Evolutionary conservation across 129 eudicot genomes (phyloP).

Genomic region (Apium graveolens): DNA sequence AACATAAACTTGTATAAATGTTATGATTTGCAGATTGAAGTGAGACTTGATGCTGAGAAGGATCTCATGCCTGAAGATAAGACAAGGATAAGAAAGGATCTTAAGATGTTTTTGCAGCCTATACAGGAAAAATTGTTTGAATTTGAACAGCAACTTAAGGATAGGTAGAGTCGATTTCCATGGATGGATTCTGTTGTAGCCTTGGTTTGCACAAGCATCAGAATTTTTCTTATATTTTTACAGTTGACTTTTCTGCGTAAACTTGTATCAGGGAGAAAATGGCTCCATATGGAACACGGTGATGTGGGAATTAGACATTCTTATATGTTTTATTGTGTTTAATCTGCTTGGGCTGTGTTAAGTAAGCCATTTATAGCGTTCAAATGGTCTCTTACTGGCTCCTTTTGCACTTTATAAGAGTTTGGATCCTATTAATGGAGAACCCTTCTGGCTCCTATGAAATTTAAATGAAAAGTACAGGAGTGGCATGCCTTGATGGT

Average conservation of each 20-base stretch:
- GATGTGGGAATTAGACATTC: neutral
- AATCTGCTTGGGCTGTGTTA: neutral
- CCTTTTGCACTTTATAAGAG: too few relatives aligned
- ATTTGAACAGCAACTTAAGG: constrained; percentile 62
- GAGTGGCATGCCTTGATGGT: too few relatives aligned
- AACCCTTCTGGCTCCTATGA: too few relatives aligned
- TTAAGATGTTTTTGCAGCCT: constrained; percentile 47
- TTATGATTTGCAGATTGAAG: constrained; percentile 29
- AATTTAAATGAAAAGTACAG: too few relatives aligned
- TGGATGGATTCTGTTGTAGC: neutral
- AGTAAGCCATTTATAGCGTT: neutral
- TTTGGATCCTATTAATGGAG: too few relatives aligned
- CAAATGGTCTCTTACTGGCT: neutral
- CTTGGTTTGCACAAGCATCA: neutral
- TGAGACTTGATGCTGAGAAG: constrained; percentile 42
- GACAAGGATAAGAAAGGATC: constrained; percentile 32
- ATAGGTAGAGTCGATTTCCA: constrained; percentile 20
- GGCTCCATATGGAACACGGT: neutral
- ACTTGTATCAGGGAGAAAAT: neutral
- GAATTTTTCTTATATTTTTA: neutral
- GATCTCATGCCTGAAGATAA: constrained; percentile 39
- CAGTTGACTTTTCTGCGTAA: neutral
- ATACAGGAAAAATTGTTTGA: constrained; percentile 38
- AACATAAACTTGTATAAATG: neutral
- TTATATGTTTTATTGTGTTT: neutral